phyloP scores from a whole-genome alignment of 75 land plant species.

The Selaginella moellendorffii region DNA sequence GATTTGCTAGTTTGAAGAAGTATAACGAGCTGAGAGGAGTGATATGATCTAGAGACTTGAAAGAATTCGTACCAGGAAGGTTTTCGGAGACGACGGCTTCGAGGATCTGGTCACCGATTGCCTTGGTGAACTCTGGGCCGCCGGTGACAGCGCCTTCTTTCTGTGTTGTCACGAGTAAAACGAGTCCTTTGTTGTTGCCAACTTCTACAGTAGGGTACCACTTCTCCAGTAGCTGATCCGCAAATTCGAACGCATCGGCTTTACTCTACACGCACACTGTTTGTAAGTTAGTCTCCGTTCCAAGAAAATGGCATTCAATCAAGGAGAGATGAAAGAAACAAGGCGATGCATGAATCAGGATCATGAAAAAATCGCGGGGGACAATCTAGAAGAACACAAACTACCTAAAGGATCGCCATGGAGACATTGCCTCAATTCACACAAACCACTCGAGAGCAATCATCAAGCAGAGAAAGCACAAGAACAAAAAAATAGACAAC shows the following conservation, averaged over 20 bases:
- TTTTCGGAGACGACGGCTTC: conserved; percentile 89
- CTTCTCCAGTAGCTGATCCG: conserved; percentile 75
- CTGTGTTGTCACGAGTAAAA: conserved; percentile 86
- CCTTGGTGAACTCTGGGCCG: conserved; percentile 72
- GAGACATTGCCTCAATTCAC: too few species aligned
- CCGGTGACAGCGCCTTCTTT: conserved; percentile 98
- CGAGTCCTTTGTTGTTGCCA: conserved; percentile 83
- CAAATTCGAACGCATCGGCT: conserved; percentile 87
- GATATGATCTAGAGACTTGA: neutral
- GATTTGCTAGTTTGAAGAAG: neutral
- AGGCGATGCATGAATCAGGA: too few species aligned
- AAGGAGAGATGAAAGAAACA: too few species aligned
- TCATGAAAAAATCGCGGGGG: too few species aligned
- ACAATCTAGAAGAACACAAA: too few species aligned
- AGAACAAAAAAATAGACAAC: too few species aligned
- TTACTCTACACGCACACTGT: conserved; percentile 46
- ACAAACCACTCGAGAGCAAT: too few species aligned
- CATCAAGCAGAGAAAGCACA: too few species aligned
- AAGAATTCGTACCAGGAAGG: conserved; percentile 45
- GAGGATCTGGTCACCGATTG: conserved; percentile 76
- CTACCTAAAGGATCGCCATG: too few species aligned
- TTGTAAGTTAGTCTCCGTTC: neutral
- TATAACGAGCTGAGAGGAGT: neutral
- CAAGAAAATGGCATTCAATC: too few species aligned
- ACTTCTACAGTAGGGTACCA: conserved; percentile 98